Base-by-base conservation (phyloP, 2,329 filamentous ascomycete species). In the Nannizziopsis arthrosporioides region DNA sequence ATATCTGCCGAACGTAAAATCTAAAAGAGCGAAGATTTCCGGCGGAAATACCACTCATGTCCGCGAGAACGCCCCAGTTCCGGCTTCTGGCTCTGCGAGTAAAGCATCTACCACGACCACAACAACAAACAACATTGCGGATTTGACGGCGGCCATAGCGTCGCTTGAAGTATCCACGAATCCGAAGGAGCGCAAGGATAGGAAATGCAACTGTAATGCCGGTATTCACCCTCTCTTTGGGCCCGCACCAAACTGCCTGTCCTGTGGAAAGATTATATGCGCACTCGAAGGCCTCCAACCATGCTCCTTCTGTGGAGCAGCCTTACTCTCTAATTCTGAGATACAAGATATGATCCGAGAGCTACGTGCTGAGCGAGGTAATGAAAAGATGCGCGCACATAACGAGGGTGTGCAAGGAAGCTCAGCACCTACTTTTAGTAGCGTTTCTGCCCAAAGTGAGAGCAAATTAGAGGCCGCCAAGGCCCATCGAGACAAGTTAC, bases 201-300 rank as follows among this genome's bases (percentile, higher is more conserved):
- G 80, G 48, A 70, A 64, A 57, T 98, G 92, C 66, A 84, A 84
- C 57, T 98, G 92, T 64, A 87, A 93, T 59, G 92, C 85, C 0
- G 81, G 84, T 0, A 78, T 85, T 1, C 92, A 98, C 63, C 85
- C 90, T 0, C 76, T 96, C 2, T 82, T 95, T 39, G 79, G 79
- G n/a, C 88, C 90, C 0, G 88, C 89, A 0, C 92, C 92, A 0
- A 98, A 96, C 63, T 98, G 92, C 62, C 70, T 93, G 12, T 82
- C 77, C 39, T 98, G 92, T 59, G 92, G 92, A 51, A 96, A 96
- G 63, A 87, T 98, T 10, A 82, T 96, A 47, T 98, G 92, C 63
- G 80, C 94, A 18, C 89, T 92, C 59, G 89, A 98, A 66, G 92
- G 92, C 0, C 73, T 96, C 0, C 90, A 90, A 0, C 90, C 90